phyloP scores from a whole-genome alignment of 2,329 filamentous ascomycete genomes.

The Xenoacremonium recifei region DNA sequence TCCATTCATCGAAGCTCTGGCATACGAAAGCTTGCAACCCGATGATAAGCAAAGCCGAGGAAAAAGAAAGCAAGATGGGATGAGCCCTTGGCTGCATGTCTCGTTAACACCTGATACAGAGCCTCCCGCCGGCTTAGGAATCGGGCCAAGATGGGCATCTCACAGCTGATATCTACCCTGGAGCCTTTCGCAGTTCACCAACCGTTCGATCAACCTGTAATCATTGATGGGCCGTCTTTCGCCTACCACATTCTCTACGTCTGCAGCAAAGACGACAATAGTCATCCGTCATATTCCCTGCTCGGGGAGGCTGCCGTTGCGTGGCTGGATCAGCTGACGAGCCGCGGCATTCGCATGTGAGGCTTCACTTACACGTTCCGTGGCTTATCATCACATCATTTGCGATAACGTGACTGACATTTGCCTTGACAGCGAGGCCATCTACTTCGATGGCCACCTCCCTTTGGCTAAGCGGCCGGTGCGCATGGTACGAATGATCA shows the following conservation, averaged over 20 bases:
- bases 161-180: conserved; percentile 52
- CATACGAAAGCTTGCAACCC: too few relatives aligned
- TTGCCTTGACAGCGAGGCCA: conserved; percentile 46
- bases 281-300: conserved; percentile 61
- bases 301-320: conserved; percentile 57
- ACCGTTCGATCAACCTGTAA: conserved; percentile 42
- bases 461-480: conserved; percentile 64
- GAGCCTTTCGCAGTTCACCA: conserved; percentile 48
- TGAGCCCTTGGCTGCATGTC: conserved; percentile 47
- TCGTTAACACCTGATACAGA: conserved; percentile 54
- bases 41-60: too few relatives aligned
- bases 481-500: conserved; percentile 59
- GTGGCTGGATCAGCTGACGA: conserved; percentile 62
- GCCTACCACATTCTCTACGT: conserved; percentile 70
- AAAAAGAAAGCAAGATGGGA: not conserved
- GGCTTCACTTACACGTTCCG: conserved; percentile 2
- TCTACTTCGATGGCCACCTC: conserved; percentile 85
- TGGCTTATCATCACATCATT: not conserved
- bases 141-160: conserved; percentile 60
- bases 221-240: conserved; percentile 77
- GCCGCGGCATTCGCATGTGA: conserved; percentile 62
- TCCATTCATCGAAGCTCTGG: not conserved
- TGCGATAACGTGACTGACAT: conserved; percentile 4
- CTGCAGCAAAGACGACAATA: conserved; percentile 48
- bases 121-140: conserved; percentile 54